These are phyloP conservation scores for Mucor plumbeus DNA, from an alignment of 371 early-diverging fungal genomes.

Conservation along the genomic window DNA sequence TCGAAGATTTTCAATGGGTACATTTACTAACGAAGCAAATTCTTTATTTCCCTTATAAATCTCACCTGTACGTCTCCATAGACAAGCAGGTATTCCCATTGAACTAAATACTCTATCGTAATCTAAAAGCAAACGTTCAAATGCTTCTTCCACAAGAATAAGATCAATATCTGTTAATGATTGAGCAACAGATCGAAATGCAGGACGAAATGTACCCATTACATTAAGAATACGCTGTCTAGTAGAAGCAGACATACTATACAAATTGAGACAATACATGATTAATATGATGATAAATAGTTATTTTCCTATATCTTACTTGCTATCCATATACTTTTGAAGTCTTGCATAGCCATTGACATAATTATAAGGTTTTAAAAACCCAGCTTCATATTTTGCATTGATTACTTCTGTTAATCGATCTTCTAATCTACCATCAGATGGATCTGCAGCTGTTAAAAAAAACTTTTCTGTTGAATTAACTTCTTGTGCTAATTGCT, in stretches of 20 bases:
- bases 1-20: slow-evolving; percentile 78
- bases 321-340: slow-evolving; percentile 88
- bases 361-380: slow-evolving; percentile 94
- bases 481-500: slow-evolving; percentile 28
- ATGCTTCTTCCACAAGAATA: slow-evolving; percentile 90
- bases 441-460: slow-evolving; percentile 88
- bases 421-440: slow-evolving; percentile 82
- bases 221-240: slow-evolving; percentile 84
- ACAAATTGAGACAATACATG: not conserved
- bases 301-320: slow-evolving; percentile 49
- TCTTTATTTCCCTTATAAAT: slow-evolving; percentile 95
- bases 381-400: slow-evolving; percentile 93
- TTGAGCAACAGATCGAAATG: slow-evolving; percentile 86
- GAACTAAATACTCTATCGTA: slow-evolving; percentile 80
- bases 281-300: not conserved
- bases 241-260: slow-evolving; percentile 74
- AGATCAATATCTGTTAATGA: slow-evolving; percentile 91
- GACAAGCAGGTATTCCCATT: slow-evolving; percentile 93
- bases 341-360: slow-evolving; percentile 90
- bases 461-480: slow-evolving; percentile 75
- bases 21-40: slow-evolving; percentile 88
- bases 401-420: slow-evolving; percentile 87
- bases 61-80: slow-evolving; percentile 96
- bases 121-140: slow-evolving; percentile 84
- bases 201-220: slow-evolving; percentile 86